Base-by-base conservation (phyloP, 1,139 yeast genomes). In the Sugiyamaella sp. region DNA sequence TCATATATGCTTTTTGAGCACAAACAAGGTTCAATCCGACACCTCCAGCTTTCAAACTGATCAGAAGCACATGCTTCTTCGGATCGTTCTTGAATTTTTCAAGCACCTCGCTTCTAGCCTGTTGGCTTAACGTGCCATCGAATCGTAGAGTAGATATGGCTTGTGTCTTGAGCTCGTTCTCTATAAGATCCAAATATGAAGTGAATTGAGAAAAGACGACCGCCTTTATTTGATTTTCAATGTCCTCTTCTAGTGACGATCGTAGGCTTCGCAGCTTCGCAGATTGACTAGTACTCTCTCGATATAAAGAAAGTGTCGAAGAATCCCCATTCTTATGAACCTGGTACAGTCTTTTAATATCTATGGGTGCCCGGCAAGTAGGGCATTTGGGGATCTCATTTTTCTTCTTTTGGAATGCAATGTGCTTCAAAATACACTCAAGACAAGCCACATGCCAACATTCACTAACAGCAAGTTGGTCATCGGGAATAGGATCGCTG, bases 201-300 rank as follows among this genome's bases (percentile, higher is more conserved):
- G 97, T 86, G 64, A 93, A 93, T 64, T 91, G 98, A 0, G 97
- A 89, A 67, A 93, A 91, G 0, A 93, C 93, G 50, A 93, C 90
- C 2, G 87, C 82, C 63, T 86, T 91, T 57, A 85, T 27, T 19
- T 16, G 24, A 10, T 40, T 40, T 29, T 25, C 4, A 14, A 29
- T 29, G n/a, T 71, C 40, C 69, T 74, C 54, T 77, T 75, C 37
- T 89, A 70, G 64, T 86, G 90, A 42, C 5, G 9, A 74, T 70
- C 88, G 60, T 33, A 93, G 74, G 0, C 96, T 90, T 57, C 81
- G 81, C 10, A 90, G 75, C 67, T 93, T 93, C 0, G 96, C 81
- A 0, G 96, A 86, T 27, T 46, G 44, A 27, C 50, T 29, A 5
- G 14, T 24, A 12, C 3, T 17, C n/a, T 29, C 22, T n/a, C 44